These are phyloP conservation scores for Zizania latifolia DNA, from an alignment of 176 grass and related monocot genomes.

Conservation along the genomic window DNA sequence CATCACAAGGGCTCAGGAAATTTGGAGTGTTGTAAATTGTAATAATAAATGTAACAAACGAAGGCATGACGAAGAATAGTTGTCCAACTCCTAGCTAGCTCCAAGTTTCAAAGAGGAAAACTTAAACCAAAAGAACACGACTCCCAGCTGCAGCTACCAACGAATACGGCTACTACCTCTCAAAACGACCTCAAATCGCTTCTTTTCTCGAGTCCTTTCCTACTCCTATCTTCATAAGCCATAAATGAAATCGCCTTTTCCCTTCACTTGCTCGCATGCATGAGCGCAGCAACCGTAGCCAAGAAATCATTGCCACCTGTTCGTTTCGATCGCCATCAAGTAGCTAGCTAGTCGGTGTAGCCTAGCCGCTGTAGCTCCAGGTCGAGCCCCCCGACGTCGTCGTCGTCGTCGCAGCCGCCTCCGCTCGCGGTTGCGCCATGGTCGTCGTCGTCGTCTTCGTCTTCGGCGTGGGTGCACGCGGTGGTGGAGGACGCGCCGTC, in stretches of 20 bases:
- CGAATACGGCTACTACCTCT: background rate
- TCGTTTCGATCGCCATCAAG: background rate
- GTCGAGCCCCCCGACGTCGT: background rate
- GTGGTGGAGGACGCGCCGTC: constrained; percentile 71
- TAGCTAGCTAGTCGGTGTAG: constrained; percentile 46
- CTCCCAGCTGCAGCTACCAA: constrained; percentile 8
- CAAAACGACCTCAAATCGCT: background rate
- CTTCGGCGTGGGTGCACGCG: constrained; percentile 54
- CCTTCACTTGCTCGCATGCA: background rate
- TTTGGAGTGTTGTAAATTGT: constrained; percentile 18
- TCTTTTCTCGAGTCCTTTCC: background rate
- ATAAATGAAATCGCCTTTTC: constrained; percentile 34
- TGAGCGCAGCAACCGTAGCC: background rate
- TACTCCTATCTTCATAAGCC: constrained; percentile 10
- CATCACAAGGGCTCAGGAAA: background rate
- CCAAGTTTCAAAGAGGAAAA: constrained; percentile 45
- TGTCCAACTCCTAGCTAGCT: constrained; percentile 4
- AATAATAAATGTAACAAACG: constrained; percentile 29
- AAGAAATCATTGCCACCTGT: constrained; percentile 19
- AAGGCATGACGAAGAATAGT: constrained; percentile 15
- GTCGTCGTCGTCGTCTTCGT: constrained; percentile 29
- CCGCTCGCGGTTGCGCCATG: background rate
- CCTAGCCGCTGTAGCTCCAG: constrained; percentile 37
- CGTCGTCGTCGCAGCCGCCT: background rate
- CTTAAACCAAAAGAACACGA: constrained; percentile 27